These are phyloP conservation scores for Lepiota brunneoincarnata DNA, from an alignment of 768 basidiomycete species.

Conservation along the genomic window DNA sequence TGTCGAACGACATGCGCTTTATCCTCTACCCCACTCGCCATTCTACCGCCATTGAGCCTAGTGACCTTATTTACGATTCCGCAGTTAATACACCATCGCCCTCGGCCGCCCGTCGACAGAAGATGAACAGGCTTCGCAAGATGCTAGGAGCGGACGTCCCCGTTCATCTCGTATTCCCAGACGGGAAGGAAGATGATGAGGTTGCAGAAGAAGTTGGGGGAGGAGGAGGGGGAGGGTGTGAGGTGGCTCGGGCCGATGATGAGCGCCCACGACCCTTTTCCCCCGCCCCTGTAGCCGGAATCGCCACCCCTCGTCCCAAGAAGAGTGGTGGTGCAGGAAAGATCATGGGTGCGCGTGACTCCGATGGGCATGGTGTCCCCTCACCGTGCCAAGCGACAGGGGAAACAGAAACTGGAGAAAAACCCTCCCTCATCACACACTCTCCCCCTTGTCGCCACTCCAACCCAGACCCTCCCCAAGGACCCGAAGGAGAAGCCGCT, in stretches of 20 bases:
- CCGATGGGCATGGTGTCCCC: conserved; percentile 14
- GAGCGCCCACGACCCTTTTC: not conserved
- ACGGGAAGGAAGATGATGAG: conserved; percentile 2
- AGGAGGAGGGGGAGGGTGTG: not conserved
- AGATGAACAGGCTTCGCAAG: conserved; percentile 62
- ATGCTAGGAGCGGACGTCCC: conserved; percentile 66
- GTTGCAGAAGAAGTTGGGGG: not conserved
- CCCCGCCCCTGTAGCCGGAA: conserved; percentile 6
- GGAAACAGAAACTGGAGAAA: conserved; percentile 7
- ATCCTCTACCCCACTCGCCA: conserved; percentile 18
- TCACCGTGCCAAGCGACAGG: conserved; percentile 9
- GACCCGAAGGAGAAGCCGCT: conserved; percentile 18
- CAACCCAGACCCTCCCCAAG: conserved; percentile 10
- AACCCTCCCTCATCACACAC: conserved; percentile 12
- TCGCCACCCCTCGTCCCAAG: conserved; percentile 2
- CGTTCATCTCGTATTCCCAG: conserved; percentile 55
- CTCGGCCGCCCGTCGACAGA: conserved; percentile 42
- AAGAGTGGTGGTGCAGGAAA: conserved; percentile 12
- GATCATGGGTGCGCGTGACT: conserved; percentile 21
- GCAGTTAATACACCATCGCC: conserved; percentile 40
- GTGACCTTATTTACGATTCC: conserved; percentile 28
- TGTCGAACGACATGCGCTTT: conserved; percentile 9
- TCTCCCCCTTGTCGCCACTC: conserved; percentile 9
- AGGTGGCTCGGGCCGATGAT: not conserved
- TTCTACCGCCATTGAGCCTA: conserved; percentile 15